Base-by-base conservation (phyloP, 1,139 yeast species). In the Zygosaccharomyces pseudobailii region DNA sequence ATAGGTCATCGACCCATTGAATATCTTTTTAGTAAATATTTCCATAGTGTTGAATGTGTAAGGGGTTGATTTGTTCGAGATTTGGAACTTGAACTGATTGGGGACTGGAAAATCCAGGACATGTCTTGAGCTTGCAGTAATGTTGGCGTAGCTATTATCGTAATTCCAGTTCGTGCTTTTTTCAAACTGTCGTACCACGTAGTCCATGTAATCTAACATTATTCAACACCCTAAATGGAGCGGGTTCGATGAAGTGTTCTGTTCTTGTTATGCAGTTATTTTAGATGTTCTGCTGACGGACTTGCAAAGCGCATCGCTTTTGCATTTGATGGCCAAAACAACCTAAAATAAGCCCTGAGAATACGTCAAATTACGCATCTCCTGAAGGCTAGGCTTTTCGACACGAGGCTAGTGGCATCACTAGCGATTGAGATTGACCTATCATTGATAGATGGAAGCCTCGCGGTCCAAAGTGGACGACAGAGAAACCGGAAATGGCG, bases 161-260 rank as follows among this genome's bases (percentile, higher is more conserved):
- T 79, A 79, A 57, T 83, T 80, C 96, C 96, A 89, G 10, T 74
- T 74, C 2, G 94, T 82, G 33, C 84, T 67, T 44, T 71, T 68
- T 65, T 83, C 79, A 68, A 86, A 89, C 56, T 88, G 79, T 65
- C 76, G 74, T 55, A 83, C 82, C 38, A 89, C 78, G 65, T 85
- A 84, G 60, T 89, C 96, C 95, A 88, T 87, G 68, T 85, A 87
- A 43, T 80, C 78, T 56, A 83, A 74, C 97, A 89, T 88, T 31
- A 21, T 24, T 42, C 40, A 40, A 9, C 39, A 13, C 24, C 19
- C 9, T n/a, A 13, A 13, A 13, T 24, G 27, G 2, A 8, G 27
- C 8, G 9, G 9, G 17, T 28, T n/a, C 3, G 5, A 13, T 32
- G 9, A 10, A 6, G 24, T 6, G 21, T 19, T 21, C 23, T 22